phyloP scores from a whole-genome alignment of 208 protist genomes.

The Trichomonas vaginalis region DNA sequence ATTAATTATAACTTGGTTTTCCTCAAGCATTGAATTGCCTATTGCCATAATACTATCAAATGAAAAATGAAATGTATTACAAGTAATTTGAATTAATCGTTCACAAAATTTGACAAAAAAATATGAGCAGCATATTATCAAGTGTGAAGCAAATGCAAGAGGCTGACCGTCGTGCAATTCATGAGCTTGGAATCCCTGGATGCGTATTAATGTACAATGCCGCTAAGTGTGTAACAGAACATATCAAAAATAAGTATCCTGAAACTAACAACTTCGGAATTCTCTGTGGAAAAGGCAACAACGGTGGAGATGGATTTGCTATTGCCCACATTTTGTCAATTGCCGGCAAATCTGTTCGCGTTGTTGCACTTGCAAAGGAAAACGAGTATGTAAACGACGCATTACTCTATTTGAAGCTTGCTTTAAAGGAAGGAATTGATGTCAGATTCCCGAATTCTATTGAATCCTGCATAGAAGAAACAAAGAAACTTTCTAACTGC shows the following conservation, averaged over 20 bases:
- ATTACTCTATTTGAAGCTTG: not conserved
- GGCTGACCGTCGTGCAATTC: slow-evolving; percentile 3
- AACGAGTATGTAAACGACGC: not conserved
- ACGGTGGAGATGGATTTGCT: not conserved
- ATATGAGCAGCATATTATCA: not conserved
- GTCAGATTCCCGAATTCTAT: not conserved
- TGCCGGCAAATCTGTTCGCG: not conserved
- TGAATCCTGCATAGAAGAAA: not conserved
- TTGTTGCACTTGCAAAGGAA: not conserved
- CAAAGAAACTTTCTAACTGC: not conserved
- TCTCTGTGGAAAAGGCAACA: not conserved
- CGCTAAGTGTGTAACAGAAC: not conserved
- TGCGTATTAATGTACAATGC: slow-evolving; percentile 9
- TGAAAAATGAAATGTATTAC: too few species aligned
- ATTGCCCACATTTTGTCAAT: not conserved
- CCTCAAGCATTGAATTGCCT: too few species aligned
- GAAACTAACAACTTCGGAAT: not conserved
- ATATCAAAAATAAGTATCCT: not conserved
- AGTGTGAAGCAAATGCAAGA: slow-evolving; percentile 17
- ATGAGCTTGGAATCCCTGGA: not conserved
- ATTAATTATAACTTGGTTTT: too few species aligned
- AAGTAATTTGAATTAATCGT: too few species aligned
- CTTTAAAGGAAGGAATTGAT: not conserved
- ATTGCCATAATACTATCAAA: too few species aligned
- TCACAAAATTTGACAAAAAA: too few species aligned